Conservation (phyloP, 495 filamentous ascomycete genomes). For the Viridothelium virens region DNA sequence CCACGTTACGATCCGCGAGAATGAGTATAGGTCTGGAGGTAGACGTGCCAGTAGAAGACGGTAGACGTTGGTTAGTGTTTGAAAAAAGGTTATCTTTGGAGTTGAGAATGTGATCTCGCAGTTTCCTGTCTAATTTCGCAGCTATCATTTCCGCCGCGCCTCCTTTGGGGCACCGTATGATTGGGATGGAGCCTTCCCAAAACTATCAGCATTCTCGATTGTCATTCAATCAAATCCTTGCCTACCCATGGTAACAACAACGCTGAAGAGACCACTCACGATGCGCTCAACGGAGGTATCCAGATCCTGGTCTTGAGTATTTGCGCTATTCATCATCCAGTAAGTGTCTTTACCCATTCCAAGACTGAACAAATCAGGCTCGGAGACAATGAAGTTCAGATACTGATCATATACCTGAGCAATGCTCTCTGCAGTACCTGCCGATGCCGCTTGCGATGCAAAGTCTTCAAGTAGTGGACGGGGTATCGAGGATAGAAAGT, state of each 20-base stretch:
- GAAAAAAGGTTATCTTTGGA: conserved; percentile 95
- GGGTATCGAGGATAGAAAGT: conserved; percentile 92
- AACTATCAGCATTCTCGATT: conserved; percentile 3
- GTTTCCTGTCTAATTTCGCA: conserved; percentile 85
- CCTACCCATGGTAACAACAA: conserved; percentile 91
- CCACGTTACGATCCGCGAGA: conserved; percentile 88
- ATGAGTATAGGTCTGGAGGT: conserved; percentile 75
- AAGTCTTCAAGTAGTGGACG: conserved; percentile 93
- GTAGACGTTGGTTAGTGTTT: conserved; percentile 43
- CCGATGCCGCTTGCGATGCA: conserved; percentile 73
- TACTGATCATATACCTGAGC: conserved; percentile 96
- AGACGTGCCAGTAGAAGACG: conserved; percentile 44
- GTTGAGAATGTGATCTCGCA: conserved; percentile 93
- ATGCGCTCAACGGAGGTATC: conserved; percentile 81
- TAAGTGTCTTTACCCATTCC: conserved; percentile 85
- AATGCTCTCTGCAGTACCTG: conserved; percentile 77
- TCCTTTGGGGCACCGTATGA: conserved; percentile 51
- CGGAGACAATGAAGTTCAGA: conserved; percentile 92
- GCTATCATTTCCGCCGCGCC: conserved; percentile 93
- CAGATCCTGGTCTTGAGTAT: conserved; percentile 82
- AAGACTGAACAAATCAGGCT: conserved; percentile 92
- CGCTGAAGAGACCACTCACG: conserved; percentile 90
- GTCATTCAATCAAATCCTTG: neutral
- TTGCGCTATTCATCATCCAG: conserved; percentile 87
- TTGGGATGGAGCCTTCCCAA: conserved; percentile 68